A percentile compares a stretch with the other conserved stretches of the same genome.
phyloP scores from a whole-genome alignment of 140 eudicot genomes.

The Stevia rebaudiana region DNA sequence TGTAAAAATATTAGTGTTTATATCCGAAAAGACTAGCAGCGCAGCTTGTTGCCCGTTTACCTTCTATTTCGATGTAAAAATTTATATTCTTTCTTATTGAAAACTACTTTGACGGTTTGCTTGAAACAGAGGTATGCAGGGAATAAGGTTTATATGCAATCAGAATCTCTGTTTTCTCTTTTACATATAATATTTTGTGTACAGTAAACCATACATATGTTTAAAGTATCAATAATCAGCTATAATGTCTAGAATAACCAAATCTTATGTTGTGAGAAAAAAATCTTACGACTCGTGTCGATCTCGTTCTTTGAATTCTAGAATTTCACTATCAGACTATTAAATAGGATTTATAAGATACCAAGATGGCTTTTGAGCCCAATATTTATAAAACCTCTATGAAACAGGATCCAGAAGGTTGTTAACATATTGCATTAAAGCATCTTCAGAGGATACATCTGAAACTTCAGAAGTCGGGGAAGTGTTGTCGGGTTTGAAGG shows the following conservation, averaged over 20 bases:
- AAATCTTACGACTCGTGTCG: not conserved
- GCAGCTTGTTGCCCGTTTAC: too few species aligned
- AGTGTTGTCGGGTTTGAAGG: constrained; percentile 34
- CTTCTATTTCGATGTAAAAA: too few species aligned
- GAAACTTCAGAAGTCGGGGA: constrained; percentile 34
- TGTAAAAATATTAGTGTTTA: too few species aligned
- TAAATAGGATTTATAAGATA: not conserved
- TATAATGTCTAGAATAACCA: not conserved
- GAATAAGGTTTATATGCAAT: too few species aligned
- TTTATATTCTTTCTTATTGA: too few species aligned
- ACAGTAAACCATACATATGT: too few species aligned
- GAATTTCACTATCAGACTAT: not conserved
- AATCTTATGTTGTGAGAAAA: not conserved
- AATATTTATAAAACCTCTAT: constrained; percentile 1
- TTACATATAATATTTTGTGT: too few species aligned
- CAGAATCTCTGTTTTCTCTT: too few species aligned
- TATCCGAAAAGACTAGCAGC: too few species aligned
- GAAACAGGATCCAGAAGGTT: constrained; percentile 35
- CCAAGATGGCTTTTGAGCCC: constrained; percentile 1
- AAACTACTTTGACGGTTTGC: too few species aligned
- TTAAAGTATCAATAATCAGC: not conserved
- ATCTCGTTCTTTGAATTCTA: not conserved
- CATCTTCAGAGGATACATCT: constrained; percentile 37
- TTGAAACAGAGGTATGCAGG: too few species aligned
- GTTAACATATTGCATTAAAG: constrained; percentile 26